Conservation (phyloP, 2,329 filamentous ascomycete genomes). For the Penicillium sp. region DNA sequence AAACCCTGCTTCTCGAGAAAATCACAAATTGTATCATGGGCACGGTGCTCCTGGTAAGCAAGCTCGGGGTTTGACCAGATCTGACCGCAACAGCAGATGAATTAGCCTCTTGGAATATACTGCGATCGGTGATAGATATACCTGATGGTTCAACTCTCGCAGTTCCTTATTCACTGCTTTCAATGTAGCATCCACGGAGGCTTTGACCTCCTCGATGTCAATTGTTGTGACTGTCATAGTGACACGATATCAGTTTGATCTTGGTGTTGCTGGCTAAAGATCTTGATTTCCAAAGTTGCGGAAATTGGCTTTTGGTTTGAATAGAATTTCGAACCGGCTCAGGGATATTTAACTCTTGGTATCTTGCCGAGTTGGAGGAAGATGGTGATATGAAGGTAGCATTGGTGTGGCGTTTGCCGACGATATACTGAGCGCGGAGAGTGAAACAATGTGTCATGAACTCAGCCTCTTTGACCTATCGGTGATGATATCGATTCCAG, state of each 20-base stretch:
- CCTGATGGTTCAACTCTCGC: constrained; percentile 29
- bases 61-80: constrained; percentile 56
- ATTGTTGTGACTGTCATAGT: constrained; percentile 20
- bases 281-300: too few relatives aligned
- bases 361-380: not conserved
- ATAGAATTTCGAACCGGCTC: not conserved
- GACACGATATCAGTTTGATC: not conserved
- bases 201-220: constrained; percentile 23
- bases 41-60: constrained; percentile 54
- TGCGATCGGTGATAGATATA: constrained; percentile 3
- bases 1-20: constrained; percentile 51
- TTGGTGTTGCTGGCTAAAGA: not conserved
- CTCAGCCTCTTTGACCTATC: not conserved
- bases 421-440: not conserved
- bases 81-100: constrained; percentile 19
- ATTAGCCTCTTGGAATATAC: not conserved
- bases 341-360: not conserved
- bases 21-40: constrained; percentile 53
- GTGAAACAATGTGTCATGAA: not conserved
- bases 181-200: constrained; percentile 22
- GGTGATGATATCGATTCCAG: not conserved
- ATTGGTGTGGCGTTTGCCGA: constrained; percentile 1
- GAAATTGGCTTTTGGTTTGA: not conserved
- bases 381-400: not conserved
- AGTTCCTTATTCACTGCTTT: constrained; percentile 21